These are phyloP conservation scores for Pseudocercospora eumusae DNA, from an alignment of 2,329 filamentous ascomycete species.

Conservation along the genomic window DNA sequence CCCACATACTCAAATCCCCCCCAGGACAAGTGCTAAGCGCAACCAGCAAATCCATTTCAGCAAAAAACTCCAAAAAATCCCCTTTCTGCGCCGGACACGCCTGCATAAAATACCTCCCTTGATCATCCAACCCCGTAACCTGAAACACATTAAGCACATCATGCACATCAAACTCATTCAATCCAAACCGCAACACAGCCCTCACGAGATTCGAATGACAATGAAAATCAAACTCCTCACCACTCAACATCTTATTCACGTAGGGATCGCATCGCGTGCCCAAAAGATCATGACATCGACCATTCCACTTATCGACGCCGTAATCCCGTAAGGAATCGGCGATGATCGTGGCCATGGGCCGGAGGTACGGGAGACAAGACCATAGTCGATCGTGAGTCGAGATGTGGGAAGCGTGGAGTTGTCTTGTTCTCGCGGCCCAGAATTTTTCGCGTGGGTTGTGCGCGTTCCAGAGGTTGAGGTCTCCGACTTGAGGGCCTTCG, in stretches of 20 bases:
- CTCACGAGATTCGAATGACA: conserved; percentile 81
- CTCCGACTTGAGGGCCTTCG: conserved; percentile 74
- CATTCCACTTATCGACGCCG: conserved; percentile 56
- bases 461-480: conserved; percentile 79
- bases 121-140: conserved; percentile 72
- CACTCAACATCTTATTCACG: conserved; percentile 71
- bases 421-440: conserved; percentile 77
- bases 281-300: conserved; percentile 72
- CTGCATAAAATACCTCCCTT: conserved; percentile 76
- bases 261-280: conserved; percentile 85
- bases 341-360: conserved; percentile 70
- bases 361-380: conserved; percentile 74
- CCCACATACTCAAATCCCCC: conserved; percentile 79
- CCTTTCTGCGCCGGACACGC: conserved; percentile 58
- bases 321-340: conserved; percentile 60
- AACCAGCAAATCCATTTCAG: conserved; percentile 73
- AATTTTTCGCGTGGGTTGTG: conserved; percentile 77
- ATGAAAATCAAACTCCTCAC: conserved; percentile 74
- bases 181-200: conserved; percentile 67
- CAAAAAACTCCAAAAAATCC: conserved; percentile 73
- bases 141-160: conserved; percentile 87
- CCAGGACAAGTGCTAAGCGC: conserved; percentile 72
- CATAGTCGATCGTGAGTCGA: conserved; percentile 71
- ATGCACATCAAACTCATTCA: conserved; percentile 74
- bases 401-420: conserved; percentile 76